Evolutionary conservation across 2,329 filamentous ascomycete genomes (phyloP).

Genomic region (Aspergillus sp.): DNA sequence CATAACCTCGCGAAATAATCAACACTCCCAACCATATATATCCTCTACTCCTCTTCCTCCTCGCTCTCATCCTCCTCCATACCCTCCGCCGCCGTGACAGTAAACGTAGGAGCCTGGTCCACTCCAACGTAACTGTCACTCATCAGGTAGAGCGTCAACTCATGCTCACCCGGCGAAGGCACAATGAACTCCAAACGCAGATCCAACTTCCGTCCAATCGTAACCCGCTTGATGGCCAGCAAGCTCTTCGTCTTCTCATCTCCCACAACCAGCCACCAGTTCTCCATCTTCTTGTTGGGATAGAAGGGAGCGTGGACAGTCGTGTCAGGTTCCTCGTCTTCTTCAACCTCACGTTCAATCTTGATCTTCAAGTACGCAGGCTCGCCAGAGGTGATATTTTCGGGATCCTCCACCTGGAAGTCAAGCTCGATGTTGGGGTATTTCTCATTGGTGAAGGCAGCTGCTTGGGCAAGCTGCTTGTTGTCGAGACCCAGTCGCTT

Average conservation of each 20-base stretch:
- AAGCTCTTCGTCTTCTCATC: conserved; percentile 86
- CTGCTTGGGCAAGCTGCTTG: conserved; percentile 80
- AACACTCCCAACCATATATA: conserved; percentile 3
- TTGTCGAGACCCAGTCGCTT: conserved; percentile 76
- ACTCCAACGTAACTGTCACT: conserved; percentile 96
- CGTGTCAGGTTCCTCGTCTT: conserved; percentile 70
- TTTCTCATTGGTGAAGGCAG: conserved; percentile 90
- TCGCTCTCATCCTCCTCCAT: conserved; percentile 94
- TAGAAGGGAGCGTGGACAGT: conserved; percentile 95
- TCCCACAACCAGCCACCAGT: conserved; percentile 97
- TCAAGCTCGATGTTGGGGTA: conserved; percentile 94
- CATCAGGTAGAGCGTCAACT: conserved; percentile 90
- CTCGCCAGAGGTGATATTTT: conserved; percentile 74
- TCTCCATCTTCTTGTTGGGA: conserved; percentile 86
- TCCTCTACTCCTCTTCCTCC: conserved; percentile 61
- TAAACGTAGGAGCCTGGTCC: conserved; percentile 90
- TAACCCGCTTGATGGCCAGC: conserved; percentile 91
- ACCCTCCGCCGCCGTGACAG: conserved; percentile 79
- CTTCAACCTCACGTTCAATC: conserved; percentile 78
- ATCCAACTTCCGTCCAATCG: conserved; percentile 74
- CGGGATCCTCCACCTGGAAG: conserved; percentile 78
- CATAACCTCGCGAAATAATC: background rate
- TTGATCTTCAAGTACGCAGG: conserved; percentile 80
- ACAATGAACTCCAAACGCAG: conserved; percentile 85
- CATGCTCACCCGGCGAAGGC: conserved; percentile 78